phyloP scores from a whole-genome alignment of 768 basidiomycete genomes.

The Inosperma sp. region DNA sequence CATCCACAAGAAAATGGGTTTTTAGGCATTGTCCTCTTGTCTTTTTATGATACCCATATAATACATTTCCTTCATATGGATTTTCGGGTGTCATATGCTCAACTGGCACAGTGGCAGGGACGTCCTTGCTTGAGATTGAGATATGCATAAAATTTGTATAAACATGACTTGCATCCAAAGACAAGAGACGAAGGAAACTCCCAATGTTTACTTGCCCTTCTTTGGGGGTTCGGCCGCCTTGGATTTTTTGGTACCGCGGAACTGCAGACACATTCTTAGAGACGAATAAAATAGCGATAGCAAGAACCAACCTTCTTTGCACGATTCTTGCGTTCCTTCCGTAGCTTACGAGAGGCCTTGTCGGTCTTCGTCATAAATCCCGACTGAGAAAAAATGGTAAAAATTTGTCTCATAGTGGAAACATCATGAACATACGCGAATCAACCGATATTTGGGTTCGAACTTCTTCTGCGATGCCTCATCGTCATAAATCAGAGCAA shows the following conservation, averaged over 20 bases:
- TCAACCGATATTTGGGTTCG: slow-evolving; percentile 92
- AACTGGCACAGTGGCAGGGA: too few species aligned
- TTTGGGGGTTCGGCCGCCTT: slow-evolving; percentile 90
- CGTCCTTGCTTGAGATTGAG: neutral
- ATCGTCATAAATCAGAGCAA: slow-evolving; percentile 96
- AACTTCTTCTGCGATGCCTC: slow-evolving; percentile 94
- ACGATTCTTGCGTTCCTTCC: slow-evolving; percentile 99
- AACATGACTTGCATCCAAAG: slow-evolving; percentile 36
- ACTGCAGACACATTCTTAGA: slow-evolving; percentile 40
- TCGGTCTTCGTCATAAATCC: slow-evolving; percentile 74
- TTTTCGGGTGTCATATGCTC: too few species aligned
- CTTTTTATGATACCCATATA: slow-evolving; percentile 23
- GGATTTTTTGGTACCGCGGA: slow-evolving; percentile 92
- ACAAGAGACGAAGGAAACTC: slow-evolving; percentile 25
- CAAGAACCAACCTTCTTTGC: slow-evolving; percentile 78
- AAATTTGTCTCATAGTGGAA: slow-evolving; percentile 4
- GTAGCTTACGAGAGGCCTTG: slow-evolving; percentile 91
- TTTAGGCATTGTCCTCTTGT: slow-evolving; percentile 36
- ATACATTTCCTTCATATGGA: slow-evolving; percentile 12
- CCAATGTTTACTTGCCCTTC: slow-evolving; percentile 76
- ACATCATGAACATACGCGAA: slow-evolving; percentile 64
- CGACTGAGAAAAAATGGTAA: slow-evolving; percentile 42
- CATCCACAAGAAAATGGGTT: slow-evolving; percentile 93
- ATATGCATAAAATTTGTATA: slow-evolving; percentile 13
- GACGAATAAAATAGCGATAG: neutral